Evolutionary conservation across 164 flowering plant species (phyloP).

Genomic region (Litsea cubeba): DNA sequence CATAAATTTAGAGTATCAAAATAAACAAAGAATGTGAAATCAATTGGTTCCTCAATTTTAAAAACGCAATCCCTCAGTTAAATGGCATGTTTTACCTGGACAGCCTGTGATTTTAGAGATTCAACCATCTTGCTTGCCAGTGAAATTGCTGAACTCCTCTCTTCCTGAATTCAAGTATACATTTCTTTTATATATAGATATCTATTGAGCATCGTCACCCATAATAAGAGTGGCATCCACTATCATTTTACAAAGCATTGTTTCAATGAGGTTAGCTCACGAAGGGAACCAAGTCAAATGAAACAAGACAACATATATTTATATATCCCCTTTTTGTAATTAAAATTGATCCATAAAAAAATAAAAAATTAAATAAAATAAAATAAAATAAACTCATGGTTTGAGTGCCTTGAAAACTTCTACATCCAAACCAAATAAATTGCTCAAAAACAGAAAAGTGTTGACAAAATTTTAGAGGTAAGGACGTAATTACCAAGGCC

Average conservation of each 20-base stretch:
- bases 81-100: conserved; percentile 50
- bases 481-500: too few species aligned
- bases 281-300: neutral
- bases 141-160: conserved; percentile 63
- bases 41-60: conserved; percentile 8
- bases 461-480: too few species aligned
- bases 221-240: neutral
- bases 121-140: conserved; percentile 90
- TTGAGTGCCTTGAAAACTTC: too few species aligned
- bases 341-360: too few species aligned
- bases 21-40: neutral
- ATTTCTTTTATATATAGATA: neutral
- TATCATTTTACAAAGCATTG: neutral
- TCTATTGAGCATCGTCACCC: neutral
- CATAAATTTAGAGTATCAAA: conserved; percentile 2
- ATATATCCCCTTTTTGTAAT: too few species aligned
- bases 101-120: conserved; percentile 61
- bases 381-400: too few species aligned
- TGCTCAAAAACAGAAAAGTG: too few species aligned
- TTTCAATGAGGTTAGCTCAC: neutral
- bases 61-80: neutral
- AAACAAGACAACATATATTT: neutral
- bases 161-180: conserved; percentile 48
- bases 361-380: too few species aligned
- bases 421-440: too few species aligned